Base-by-base conservation (phyloP, 768 basidiomycete genomes). In the Kwoniella europaea region DNA sequence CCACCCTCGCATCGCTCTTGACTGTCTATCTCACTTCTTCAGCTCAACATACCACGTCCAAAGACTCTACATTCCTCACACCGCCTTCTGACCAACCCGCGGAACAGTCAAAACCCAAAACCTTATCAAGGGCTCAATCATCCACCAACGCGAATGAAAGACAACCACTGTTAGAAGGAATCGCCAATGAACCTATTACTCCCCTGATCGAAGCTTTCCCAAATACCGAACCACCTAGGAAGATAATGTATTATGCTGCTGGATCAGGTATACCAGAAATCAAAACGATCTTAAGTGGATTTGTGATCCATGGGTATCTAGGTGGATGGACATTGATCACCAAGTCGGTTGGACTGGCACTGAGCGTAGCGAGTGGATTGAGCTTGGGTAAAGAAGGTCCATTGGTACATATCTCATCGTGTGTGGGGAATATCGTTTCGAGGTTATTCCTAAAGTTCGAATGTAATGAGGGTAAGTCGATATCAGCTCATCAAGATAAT, bases 181-280 rank as follows among this genome's bases (percentile, higher is more conserved):
- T 65, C 10, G 68, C 64, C 24, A 71, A 65, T 46, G 68, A 70
- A 50, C 62, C 71, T 3, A 43, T 63, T 20, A 72, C 66, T 3
- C 67, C 71, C 3, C 46, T 72, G 29, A 50, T 43, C 18, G 67
- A 72, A 57, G 71, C 71, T 7, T 68, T 52, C 24, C 65, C 65
- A 27, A 22, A 9, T 22, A 10, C 61, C 5, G 79, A 76, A 52
- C 67, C 71, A 18, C 77, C 78, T 35, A 88, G 93, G 65, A 89
- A 89, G 76, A 87, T 91, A 58, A 86, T 94, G 84, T 94, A 92
- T 85, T 97, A 93, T 80, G 93, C 97, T 10, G 93, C 94, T 20
- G 97, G 97, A 20, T 92, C 91, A 78, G 97, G 97, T 59, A 95
- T 98, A 67, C 94, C 95, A 0, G 96, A 99, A 83, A 91, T 99